Conservation (phyloP, 1,139 yeast species). For the Yamadazyma kanchanaburiensis region DNA sequence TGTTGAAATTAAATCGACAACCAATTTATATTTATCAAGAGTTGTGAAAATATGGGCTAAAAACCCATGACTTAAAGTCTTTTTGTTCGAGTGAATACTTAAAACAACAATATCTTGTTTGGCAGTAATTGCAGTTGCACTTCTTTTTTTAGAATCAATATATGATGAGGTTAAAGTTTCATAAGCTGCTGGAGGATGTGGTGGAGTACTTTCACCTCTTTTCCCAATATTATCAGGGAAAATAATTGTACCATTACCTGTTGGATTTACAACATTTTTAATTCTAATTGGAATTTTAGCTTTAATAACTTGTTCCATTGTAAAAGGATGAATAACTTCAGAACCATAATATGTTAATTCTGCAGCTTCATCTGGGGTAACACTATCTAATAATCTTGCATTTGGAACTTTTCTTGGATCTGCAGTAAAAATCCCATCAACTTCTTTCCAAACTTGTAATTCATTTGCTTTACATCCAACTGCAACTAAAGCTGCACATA, state of each 20-base stretch:
- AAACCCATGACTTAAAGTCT: constrained; percentile 91
- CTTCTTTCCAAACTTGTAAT: constrained; percentile 97
- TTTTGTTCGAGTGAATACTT: constrained; percentile 90
- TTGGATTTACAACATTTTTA: constrained; percentile 91
- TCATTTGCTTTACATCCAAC: constrained; percentile 92
- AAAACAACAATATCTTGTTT: constrained; percentile 89
- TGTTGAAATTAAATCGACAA: constrained; percentile 93
- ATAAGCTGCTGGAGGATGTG: constrained; percentile 86
- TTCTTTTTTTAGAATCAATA: constrained; percentile 55
- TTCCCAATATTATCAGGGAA: constrained; percentile 87
- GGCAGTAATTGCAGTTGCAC: constrained; percentile 97
- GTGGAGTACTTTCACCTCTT: constrained; percentile 86
- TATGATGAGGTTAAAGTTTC: constrained; percentile 47
- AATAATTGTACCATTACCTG: constrained; percentile 86
- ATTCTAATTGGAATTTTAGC: constrained; percentile 96
- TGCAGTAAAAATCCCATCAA: constrained; percentile 97
- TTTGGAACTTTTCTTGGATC: constrained; percentile 94
- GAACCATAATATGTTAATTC: constrained; percentile 96
- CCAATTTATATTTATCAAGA: constrained; percentile 78
- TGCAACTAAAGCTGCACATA: constrained; percentile 95
- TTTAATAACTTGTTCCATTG: constrained; percentile 97
- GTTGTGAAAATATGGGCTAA: constrained; percentile 86
- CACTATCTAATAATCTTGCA: constrained; percentile 80
- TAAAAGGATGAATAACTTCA: constrained; percentile 97
- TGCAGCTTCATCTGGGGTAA: constrained; percentile 98